Evolutionary conservation across 805 yeast genomes (phyloP), one percentile per base, ranked within the genome.

Genomic region (Torulaspora microellipsoides): DNA sequence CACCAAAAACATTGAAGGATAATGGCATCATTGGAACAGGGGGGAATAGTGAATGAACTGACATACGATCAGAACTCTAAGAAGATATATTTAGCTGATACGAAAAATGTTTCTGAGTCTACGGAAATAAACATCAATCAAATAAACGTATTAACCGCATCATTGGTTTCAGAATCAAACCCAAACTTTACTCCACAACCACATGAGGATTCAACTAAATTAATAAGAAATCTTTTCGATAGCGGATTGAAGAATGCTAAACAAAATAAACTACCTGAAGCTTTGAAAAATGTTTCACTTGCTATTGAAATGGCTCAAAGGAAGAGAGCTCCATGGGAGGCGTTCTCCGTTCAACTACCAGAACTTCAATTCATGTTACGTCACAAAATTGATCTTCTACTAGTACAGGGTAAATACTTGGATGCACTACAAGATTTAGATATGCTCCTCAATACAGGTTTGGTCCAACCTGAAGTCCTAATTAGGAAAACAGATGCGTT

Each of bases 391-490:
- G 95, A 85, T 56, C 80, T 89, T 0, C 71, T 77, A 52, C 66
- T 83, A 57, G 70, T 80, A 60, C 65, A 71, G 40, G 72, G 76
- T 32, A 70, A 78, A 41, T 78, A 70, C 59, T 51, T 78, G 36
- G 77, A 75, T 43, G 90, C 89, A 0, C 75, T 68, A 57, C 77
- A 79, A 52, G 95, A 85, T 58, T 77, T 85, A 2, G 90, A 84
- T 48, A 64, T 83, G 67, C 67, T 83, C 49, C 63, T 79, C 45
- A 77, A 77, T 32, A 70, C 83, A 56, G 80, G 78, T 64, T 66
- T 78, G 60, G 65, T 69, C 41, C 67, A 78, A 3, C 80, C 90
- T 1, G 93, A 85, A 41, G 82, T 84, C 58, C 83, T 81, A 56
- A 69, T 83, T 42, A 75, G 93, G 66, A 75, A 83, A 55, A 84